Evolutionary conservation across 2,329 filamentous ascomycete species (phyloP).

Genomic region (Alternaria consortialis): DNA sequence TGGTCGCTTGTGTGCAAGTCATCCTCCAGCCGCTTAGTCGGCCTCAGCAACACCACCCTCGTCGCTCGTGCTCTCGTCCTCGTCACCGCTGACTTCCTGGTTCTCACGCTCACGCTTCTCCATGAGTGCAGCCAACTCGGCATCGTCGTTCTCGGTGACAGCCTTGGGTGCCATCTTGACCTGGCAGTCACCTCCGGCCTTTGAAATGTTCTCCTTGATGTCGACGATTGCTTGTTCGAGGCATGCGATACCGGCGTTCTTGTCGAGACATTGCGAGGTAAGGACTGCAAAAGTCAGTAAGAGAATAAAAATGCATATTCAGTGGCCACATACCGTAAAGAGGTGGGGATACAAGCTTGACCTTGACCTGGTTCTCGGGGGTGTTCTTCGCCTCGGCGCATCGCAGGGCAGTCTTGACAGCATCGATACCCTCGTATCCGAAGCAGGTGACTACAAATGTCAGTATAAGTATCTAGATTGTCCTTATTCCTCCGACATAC

Average conservation of each 20-base stretch:
- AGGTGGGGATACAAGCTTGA: constrained; percentile 96
- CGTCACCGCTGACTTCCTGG: constrained; percentile 95
- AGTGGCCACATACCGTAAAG: constrained; percentile 67
- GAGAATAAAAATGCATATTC: background rate
- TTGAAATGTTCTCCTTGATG: constrained; percentile 81
- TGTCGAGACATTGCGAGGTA: constrained; percentile 94
- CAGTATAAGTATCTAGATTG: constrained; percentile 9
- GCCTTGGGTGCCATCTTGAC: constrained; percentile 99
- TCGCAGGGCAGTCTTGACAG: constrained; percentile 91
- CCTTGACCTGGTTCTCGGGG: constrained; percentile 92
- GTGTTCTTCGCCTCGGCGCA: constrained; percentile 94
- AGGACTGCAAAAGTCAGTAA: constrained; percentile 66
- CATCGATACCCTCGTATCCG: constrained; percentile 97
- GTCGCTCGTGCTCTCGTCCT: constrained; percentile 94
- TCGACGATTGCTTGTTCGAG: constrained; percentile 90
- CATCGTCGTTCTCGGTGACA: constrained; percentile 97
- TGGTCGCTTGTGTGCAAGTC: constrained; percentile 22
- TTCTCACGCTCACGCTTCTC: constrained; percentile 99
- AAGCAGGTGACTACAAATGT: constrained; percentile 52
- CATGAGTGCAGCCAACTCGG: constrained; percentile 96
- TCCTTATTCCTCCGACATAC: constrained; percentile 71
- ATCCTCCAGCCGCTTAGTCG: constrained; percentile 33
- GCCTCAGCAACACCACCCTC: constrained; percentile 68
- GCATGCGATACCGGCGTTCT: constrained; percentile 81
- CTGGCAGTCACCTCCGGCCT: constrained; percentile 78